These are phyloP conservation scores for Lupinus albus DNA, from an alignment of 306 rosid species.

Conservation along the genomic window DNA sequence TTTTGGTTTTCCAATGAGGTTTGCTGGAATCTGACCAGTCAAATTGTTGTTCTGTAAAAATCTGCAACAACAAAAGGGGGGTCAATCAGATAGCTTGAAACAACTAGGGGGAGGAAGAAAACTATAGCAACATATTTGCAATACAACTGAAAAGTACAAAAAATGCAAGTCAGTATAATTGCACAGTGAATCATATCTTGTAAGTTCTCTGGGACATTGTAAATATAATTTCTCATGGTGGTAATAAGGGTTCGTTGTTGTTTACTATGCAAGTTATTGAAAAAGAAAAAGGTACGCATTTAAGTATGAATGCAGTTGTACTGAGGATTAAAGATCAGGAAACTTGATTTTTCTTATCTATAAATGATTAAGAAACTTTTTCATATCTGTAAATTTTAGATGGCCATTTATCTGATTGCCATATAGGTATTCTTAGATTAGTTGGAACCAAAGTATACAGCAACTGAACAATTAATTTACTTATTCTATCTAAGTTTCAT, in stretches of 20 bases:
- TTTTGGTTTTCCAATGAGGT: slow-evolving; percentile 63
- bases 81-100: slow-evolving; percentile 38
- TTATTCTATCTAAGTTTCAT: too few species aligned
- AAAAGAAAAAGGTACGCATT: not conserved
- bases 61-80: slow-evolving; percentile 51
- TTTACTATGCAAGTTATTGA: not conserved
- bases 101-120: slow-evolving; percentile 28
- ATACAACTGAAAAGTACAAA: slow-evolving; percentile 12
- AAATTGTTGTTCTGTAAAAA: slow-evolving; percentile 84
- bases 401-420: too few species aligned
- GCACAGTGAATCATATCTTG: not conserved
- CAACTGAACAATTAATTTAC: too few species aligned
- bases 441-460: too few species aligned
- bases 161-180: not conserved
- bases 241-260: too few species aligned
- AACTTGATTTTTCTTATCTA: not conserved
- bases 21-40: slow-evolving; percentile 78
- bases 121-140: not conserved
- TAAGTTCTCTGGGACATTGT: slow-evolving; percentile 2
- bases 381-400: too few species aligned
- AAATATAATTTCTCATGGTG: not conserved
- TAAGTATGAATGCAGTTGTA: not conserved
- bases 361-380: too few species aligned
- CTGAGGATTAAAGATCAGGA: slow-evolving; percentile 15
- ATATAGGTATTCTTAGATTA: too few species aligned